Percentiles rank a stretch among this genome's conserved stretches.
phyloP scores from a whole-genome alignment of 2,329 filamentous ascomycete species.

The Hypocreales sp. region DNA sequence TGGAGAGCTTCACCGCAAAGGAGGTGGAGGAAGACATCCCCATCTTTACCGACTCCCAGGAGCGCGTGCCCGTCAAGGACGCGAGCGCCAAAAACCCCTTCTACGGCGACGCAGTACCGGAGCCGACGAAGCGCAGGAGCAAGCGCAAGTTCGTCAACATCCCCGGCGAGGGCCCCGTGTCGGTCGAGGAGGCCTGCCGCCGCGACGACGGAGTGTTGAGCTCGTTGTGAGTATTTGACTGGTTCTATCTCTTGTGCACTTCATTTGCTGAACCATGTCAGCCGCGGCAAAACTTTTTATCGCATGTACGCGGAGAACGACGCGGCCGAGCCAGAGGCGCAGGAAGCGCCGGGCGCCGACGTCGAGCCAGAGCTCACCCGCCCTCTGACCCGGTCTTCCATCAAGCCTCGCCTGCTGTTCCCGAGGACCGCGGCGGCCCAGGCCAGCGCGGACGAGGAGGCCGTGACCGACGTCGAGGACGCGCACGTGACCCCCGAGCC shows the following conservation, averaged over 20 bases:
- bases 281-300: slow-evolving; percentile 68
- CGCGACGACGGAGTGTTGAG: slow-evolving; percentile 60
- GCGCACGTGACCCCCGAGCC: slow-evolving; percentile 16
- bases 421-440: slow-evolving; percentile 31
- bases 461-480: slow-evolving; percentile 41
- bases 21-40: slow-evolving; percentile 44
- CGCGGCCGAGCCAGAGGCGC: slow-evolving; percentile 6
- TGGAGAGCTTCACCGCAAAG: slow-evolving; percentile 43
- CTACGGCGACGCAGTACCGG: slow-evolving; percentile 29
- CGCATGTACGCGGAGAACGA: slow-evolving; percentile 43
- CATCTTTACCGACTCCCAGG: slow-evolving; percentile 69
- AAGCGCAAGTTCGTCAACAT: slow-evolving; percentile 38
- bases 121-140: slow-evolving; percentile 32
- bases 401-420: slow-evolving; percentile 62
- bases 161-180: slow-evolving; percentile 39
- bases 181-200: slow-evolving; percentile 45
- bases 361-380: slow-evolving; percentile 17
- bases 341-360: slow-evolving; percentile 19
- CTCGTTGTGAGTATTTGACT: no score
- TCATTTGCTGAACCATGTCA: slow-evolving; percentile 15
- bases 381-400: slow-evolving; percentile 48
- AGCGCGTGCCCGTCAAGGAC: slow-evolving; percentile 56
- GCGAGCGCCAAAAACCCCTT: slow-evolving; percentile 59
- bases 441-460: slow-evolving; percentile 41
- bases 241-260: slow-evolving; percentile 55